A percentile compares a stretch with the other conserved stretches of the same genome.
Evolutionary conservation across 306 rosid genomes (phyloP).

Genomic region (Trifolium pratense): DNA sequence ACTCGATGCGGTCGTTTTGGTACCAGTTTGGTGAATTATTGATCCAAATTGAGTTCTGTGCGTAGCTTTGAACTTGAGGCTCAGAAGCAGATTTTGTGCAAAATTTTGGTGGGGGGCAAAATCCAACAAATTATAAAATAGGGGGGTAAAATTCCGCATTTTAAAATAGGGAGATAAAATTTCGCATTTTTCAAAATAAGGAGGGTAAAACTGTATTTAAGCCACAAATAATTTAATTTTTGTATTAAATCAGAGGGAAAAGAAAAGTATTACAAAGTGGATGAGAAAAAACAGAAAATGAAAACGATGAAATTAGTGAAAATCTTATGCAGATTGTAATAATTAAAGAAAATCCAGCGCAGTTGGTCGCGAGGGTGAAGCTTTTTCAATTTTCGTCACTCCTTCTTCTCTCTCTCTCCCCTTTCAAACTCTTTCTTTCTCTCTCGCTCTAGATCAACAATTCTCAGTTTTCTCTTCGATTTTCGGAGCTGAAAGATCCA

Average conservation of each 20-base stretch:
- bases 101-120: too few relatives aligned
- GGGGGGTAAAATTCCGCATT: too few relatives aligned
- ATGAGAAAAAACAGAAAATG: background rate
- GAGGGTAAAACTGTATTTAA: too few relatives aligned
- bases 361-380: slow-evolving; percentile 47
- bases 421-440: slow-evolving; percentile 36
- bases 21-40: too few relatives aligned
- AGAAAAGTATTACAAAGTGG: background rate
- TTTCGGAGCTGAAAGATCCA: slow-evolving; percentile 49
- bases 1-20: too few relatives aligned
- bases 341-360: slow-evolving; percentile 56
- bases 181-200: too few relatives aligned
- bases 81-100: too few relatives aligned
- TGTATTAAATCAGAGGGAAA: background rate
- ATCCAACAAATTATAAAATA: too few relatives aligned
- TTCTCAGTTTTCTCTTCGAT: slow-evolving; percentile 10
- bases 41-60: too few relatives aligned
- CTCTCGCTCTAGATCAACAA: slow-evolving; percentile 58
- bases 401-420: slow-evolving; percentile 45
- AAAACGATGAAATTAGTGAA: slow-evolving; percentile 11
- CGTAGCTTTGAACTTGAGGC: too few relatives aligned
- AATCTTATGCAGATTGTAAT: slow-evolving; percentile 41
- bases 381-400: slow-evolving; percentile 63
- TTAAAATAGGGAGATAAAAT: too few relatives aligned
- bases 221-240: background rate